Percentiles rank a stretch among this genome's conserved stretches.
phyloP scores from a whole-genome alignment of 306 rosid genomes.

The Canavalia gladiata region DNA sequence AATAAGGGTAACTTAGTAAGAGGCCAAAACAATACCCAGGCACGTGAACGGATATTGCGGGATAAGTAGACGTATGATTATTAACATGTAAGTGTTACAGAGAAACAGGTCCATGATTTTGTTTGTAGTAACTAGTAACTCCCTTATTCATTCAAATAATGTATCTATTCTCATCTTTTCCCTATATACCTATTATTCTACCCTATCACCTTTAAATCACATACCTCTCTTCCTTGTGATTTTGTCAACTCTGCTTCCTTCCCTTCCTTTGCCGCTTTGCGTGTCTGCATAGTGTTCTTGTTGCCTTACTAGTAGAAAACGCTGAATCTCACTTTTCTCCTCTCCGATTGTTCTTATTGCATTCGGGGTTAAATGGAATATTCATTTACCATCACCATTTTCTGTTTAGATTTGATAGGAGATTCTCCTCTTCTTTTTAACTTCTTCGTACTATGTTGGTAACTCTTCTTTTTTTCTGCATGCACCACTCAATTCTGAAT shows the following conservation, averaged over 20 bases:
- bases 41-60: conserved; percentile 77
- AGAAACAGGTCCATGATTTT: conserved; percentile 22
- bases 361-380: conserved; percentile 49
- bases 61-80: conserved; percentile 54
- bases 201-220: neutral
- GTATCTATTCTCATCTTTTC: neutral
- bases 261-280: conserved; percentile 6
- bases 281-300: conserved; percentile 30
- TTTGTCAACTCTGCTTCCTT: conserved; percentile 13
- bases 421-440: conserved; percentile 46
- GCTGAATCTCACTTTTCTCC: conserved; percentile 48
- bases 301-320: conserved; percentile 42
- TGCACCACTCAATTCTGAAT: conserved; percentile 19
- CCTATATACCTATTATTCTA: conserved; percentile 8
- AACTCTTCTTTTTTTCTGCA: conserved; percentile 32
- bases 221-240: neutral
- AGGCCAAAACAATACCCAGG: conserved; percentile 36
- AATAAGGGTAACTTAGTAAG: conserved; percentile 16
- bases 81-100: neutral
- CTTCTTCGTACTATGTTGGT: conserved; percentile 43
- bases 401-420: conserved; percentile 48
- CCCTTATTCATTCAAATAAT: conserved; percentile 32
- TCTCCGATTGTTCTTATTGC: conserved; percentile 46
- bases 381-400: conserved; percentile 37
- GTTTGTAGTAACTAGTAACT: conserved; percentile 36